These are phyloP conservation scores for Lagenidium sp. DNA, from an alignment of 352 stramenopile genomes.

Conservation along the genomic window DNA sequence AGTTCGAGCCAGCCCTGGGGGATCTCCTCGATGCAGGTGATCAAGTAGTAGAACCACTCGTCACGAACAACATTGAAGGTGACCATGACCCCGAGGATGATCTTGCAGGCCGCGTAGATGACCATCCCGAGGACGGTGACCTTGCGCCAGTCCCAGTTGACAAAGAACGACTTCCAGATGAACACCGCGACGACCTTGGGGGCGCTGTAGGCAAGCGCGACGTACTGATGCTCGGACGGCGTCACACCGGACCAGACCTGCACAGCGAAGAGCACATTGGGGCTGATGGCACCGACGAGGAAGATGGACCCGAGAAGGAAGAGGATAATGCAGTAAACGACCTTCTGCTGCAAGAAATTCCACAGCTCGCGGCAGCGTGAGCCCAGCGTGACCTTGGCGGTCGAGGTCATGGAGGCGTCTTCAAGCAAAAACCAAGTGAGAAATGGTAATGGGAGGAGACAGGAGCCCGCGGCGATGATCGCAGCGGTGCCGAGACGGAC, in stretches of 20 bases:
- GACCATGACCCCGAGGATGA: background rate
- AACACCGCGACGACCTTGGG: constrained; percentile 7
- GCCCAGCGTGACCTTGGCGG: constrained; percentile 1
- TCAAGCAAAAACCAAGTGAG: constrained; percentile 3
- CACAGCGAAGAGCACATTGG: constrained; percentile 3
- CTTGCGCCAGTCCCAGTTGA: constrained; percentile 13
- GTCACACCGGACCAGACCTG: constrained; percentile 4
- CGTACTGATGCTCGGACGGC: background rate
- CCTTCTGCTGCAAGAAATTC: constrained; percentile 14
- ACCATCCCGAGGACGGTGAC: constrained; percentile 4
- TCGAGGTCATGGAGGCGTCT: background rate
- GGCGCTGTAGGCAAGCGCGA: background rate
- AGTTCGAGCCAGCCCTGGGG: constrained; percentile 8
- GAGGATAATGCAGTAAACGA: constrained; percentile 10
- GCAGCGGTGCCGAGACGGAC: background rate
- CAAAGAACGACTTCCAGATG: constrained; percentile 8
- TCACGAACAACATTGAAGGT: background rate
- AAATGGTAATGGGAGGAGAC: constrained; percentile 4
- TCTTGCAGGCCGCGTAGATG: constrained; percentile 1
- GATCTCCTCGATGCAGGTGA: constrained; percentile 1
- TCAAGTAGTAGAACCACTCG: constrained; percentile 3
- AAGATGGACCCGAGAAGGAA: constrained; percentile 8
- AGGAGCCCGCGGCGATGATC: constrained; percentile 1
- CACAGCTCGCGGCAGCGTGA: constrained; percentile 18
- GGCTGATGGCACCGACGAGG: constrained; percentile 1